These are phyloP conservation scores for Pinus albicaulis DNA, from an alignment of 75 land plant genomes.

Conservation along the genomic window DNA sequence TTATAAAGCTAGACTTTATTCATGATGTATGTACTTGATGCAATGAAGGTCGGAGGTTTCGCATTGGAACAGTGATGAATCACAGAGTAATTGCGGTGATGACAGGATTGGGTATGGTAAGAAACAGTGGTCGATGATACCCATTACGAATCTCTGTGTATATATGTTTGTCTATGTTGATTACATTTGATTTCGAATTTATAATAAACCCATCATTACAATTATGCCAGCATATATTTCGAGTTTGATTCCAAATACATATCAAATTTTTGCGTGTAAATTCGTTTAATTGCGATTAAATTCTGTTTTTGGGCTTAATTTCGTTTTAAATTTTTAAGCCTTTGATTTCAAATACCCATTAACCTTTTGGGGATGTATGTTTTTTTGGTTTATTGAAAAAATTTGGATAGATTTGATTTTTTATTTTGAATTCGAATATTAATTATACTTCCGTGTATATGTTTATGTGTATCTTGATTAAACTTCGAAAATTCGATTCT, in stretches of 20 bases:
- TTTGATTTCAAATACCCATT: neutral
- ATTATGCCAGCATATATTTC: neutral
- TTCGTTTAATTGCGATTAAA: neutral
- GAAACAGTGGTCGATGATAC: neutral
- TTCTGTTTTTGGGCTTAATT: neutral
- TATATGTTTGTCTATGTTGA: neutral
- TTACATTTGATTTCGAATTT: no score
- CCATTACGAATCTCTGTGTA: neutral
- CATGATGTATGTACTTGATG: no score
- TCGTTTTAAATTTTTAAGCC: no score
- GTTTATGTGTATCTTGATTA: no score
- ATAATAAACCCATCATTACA: no score
- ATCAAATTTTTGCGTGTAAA: neutral
- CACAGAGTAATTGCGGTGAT: constrained; percentile 31
- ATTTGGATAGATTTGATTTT: no score
- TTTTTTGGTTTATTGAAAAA: neutral
- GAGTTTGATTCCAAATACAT: neutral
- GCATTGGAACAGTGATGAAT: constrained; percentile 19
- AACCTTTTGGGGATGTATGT: neutral
- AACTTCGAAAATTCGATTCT: no score
- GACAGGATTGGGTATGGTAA: constrained; percentile 47
- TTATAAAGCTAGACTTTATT: no score
- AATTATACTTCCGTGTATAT: no score
- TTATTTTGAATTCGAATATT: no score
- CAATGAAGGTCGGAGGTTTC: constrained; percentile 28